A percentile compares a stretch with the other conserved stretches of the same genome.
phyloP scores from a whole-genome alignment of 1,139 yeast species.

The Candida neerlandica region DNA sequence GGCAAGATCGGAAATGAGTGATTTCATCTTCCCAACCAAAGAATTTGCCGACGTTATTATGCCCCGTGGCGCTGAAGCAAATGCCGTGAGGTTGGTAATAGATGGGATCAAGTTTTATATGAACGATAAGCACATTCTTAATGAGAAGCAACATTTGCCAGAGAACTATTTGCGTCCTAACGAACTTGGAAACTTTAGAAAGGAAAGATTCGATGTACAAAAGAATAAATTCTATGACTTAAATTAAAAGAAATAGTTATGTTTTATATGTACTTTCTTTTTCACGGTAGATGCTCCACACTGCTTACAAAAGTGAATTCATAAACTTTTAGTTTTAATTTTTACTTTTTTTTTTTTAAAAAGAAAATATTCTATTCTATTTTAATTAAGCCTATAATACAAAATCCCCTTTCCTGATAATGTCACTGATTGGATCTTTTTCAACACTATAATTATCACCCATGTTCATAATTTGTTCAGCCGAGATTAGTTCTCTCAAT shows the following conservation, averaged over 20 bases:
- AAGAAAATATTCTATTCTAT: too few species aligned
- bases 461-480: constrained; percentile 33
- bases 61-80: constrained; percentile 69
- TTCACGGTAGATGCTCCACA: background rate
- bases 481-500: constrained; percentile 54
- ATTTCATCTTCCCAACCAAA: constrained; percentile 74
- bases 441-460: constrained; percentile 43
- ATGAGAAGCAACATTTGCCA: constrained; percentile 19
- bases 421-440: constrained; percentile 49
- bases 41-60: constrained; percentile 79
- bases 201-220: constrained; percentile 48
- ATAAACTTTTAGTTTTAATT: background rate
- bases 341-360: background rate
- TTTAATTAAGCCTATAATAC: constrained; percentile 2
- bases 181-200: constrained; percentile 29
- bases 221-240: constrained; percentile 55
- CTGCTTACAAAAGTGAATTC: background rate
- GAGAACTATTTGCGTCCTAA: constrained; percentile 28
- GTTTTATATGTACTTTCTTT: background rate
- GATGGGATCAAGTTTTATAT: constrained; percentile 61
- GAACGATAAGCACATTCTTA: constrained; percentile 17
- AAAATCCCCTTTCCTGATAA: constrained; percentile 25
- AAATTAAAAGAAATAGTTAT: constrained; percentile 20
- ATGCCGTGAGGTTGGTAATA: constrained; percentile 68
- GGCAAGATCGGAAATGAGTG: constrained; percentile 77